Evolutionary conservation across 1,284 basidiomycete genomes (phyloP).

Genomic region (Ustilago nuda): DNA sequence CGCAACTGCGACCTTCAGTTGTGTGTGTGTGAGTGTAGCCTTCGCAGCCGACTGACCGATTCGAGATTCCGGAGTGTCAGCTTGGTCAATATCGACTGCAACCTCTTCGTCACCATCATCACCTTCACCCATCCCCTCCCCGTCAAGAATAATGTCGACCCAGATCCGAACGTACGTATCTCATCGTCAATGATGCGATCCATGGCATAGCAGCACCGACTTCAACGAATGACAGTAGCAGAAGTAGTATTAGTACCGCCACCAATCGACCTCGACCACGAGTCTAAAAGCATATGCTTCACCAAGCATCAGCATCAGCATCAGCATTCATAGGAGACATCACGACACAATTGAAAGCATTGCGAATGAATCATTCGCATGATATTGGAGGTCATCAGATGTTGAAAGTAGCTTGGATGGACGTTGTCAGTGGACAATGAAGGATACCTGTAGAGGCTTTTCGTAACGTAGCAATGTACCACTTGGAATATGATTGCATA

Average conservation of each 20-base stretch:
- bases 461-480: too few relatives aligned
- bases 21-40: neutral
- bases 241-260: slow-evolving; percentile 8
- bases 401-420: neutral
- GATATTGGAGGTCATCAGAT: neutral
- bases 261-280: neutral
- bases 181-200: slow-evolving; percentile 24
- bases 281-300: neutral
- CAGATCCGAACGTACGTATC: slow-evolving; percentile 59
- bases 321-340: neutral
- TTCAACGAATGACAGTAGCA: slow-evolving; percentile 9
- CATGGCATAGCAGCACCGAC: slow-evolving; percentile 15
- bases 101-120: slow-evolving; percentile 28
- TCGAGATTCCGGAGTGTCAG: slow-evolving; percentile 10
- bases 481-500: too few relatives aligned
- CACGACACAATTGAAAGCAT: neutral
- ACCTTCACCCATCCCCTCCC: slow-evolving; percentile 36
- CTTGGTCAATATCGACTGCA: slow-evolving; percentile 16
- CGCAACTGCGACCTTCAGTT: neutral
- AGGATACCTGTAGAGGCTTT: too few relatives aligned
- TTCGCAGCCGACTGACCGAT: slow-evolving; percentile 7
- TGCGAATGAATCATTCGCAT: too few relatives aligned
- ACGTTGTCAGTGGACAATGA: neutral
- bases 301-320: neutral
- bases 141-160: slow-evolving; percentile 61